phyloP scores from a whole-genome alignment of 108 stramenopile genomes.

The Skeletonema marinoi region DNA sequence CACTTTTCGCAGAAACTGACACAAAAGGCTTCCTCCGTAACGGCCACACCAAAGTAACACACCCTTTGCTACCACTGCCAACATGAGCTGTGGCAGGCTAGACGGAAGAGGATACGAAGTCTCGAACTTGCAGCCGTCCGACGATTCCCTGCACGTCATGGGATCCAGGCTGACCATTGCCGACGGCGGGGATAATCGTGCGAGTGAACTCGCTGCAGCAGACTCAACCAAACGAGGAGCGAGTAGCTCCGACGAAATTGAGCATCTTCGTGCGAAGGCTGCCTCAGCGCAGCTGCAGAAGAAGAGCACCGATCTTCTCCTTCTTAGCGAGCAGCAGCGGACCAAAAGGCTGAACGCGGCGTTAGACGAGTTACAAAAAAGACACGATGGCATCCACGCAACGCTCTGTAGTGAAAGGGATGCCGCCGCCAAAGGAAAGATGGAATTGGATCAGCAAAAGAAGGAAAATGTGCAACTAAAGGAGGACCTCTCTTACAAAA shows the following conservation, averaged over 20 bases:
- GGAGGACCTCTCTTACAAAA: neutral
- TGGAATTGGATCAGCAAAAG: neutral
- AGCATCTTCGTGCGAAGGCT: neutral
- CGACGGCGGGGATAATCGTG: no score
- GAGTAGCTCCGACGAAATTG: neutral
- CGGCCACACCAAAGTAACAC: no score
- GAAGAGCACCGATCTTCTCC: neutral
- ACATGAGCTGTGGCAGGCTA: neutral
- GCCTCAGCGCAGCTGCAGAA: neutral
- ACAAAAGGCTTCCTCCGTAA: no score
- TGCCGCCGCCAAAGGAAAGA: neutral
- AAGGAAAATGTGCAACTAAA: neutral
- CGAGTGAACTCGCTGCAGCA: no score
- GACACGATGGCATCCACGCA: neutral
- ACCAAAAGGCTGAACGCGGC: neutral
- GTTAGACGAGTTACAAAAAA: neutral
- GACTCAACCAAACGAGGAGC: neutral
- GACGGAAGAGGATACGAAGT: neutral
- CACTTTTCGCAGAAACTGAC: no score
- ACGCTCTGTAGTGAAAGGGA: neutral
- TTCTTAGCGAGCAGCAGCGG: neutral
- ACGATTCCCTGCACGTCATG: neutral
- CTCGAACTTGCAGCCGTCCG: neutral
- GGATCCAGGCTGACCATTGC: neutral
- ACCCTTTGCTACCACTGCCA: no score